These are phyloP conservation scores for Trichoderma sp. DNA, from an alignment of 2,329 filamentous ascomycete genomes.

Conservation along the genomic window DNA sequence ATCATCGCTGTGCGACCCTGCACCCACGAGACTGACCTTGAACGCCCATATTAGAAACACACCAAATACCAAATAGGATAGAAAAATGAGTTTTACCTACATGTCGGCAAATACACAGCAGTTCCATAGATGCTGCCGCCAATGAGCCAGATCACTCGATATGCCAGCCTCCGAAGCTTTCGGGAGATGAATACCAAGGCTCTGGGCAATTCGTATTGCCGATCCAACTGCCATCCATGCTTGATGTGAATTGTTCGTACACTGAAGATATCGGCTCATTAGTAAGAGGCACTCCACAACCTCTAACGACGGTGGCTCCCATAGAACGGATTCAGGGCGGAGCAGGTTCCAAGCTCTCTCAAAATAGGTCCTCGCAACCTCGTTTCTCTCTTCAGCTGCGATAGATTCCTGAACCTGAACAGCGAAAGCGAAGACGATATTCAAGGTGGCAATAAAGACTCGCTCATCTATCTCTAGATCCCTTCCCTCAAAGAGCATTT, in stretches of 20 bases:
- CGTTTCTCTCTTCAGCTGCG: background rate
- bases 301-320: background rate
- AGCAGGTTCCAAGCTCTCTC: background rate
- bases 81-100: background rate
- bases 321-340: background rate
- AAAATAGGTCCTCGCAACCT: background rate
- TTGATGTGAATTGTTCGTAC: background rate
- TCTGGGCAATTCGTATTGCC: background rate
- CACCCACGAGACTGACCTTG: background rate
- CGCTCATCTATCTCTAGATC: background rate
- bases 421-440: background rate
- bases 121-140: background rate
- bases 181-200: background rate
- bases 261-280: background rate
- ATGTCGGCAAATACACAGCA: background rate
- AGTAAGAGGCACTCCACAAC: background rate
- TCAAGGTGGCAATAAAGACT: background rate
- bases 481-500: background rate
- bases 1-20: background rate
- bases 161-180: background rate
- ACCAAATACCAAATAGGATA: no score
- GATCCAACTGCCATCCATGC: constrained; percentile 1
- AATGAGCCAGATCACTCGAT: background rate
- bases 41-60: background rate
- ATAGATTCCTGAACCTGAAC: background rate